phyloP scores from a whole-genome alignment of 805 yeast genomes.

The Saccharomycopsis vini region DNA sequence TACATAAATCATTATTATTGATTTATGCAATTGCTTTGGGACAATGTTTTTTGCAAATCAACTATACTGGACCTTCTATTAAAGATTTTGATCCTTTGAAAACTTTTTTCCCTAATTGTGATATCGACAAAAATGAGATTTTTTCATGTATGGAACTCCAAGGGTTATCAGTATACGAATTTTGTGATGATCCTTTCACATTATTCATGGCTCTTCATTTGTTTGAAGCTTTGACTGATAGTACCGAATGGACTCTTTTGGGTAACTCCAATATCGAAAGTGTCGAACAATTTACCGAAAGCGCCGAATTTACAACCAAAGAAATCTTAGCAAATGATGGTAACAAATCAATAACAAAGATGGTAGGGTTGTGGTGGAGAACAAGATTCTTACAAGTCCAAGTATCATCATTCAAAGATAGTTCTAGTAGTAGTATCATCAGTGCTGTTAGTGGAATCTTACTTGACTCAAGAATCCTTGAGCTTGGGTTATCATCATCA shows the following conservation, averaged over 20 bases:
- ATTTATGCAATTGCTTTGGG: slow-evolving; percentile 47
- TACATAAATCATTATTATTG: not conserved
- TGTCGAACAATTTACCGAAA: not conserved
- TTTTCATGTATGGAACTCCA: slow-evolving; percentile 39
- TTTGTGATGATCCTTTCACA: slow-evolving; percentile 42
- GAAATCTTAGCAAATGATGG: not conserved
- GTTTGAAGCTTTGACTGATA: slow-evolving; percentile 32
- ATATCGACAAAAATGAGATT: slow-evolving; percentile 23
- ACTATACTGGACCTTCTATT: slow-evolving; percentile 75
- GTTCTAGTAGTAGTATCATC: slow-evolving; percentile 41
- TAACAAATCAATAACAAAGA: not conserved
- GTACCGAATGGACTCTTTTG: slow-evolving; percentile 26
- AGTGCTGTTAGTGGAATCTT: slow-evolving; percentile 21
- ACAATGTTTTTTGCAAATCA: slow-evolving; percentile 63
- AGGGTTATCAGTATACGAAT: slow-evolving; percentile 66
- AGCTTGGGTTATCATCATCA: slow-evolving; percentile 20
- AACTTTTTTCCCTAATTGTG: slow-evolving; percentile 18
- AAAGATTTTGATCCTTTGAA: slow-evolving; percentile 18
- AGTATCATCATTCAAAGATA: slow-evolving; percentile 54
- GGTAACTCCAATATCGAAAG: slow-evolving; percentile 9
- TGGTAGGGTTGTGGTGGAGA: slow-evolving; percentile 58
- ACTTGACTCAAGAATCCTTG: slow-evolving; percentile 17
- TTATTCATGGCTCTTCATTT: slow-evolving; percentile 35
- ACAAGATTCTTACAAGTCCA: slow-evolving; percentile 59
- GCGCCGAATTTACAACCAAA: not conserved